Base-by-base conservation (phyloP, 495 filamentous ascomycete genomes). In the Annulohypoxylon nitens region DNA sequence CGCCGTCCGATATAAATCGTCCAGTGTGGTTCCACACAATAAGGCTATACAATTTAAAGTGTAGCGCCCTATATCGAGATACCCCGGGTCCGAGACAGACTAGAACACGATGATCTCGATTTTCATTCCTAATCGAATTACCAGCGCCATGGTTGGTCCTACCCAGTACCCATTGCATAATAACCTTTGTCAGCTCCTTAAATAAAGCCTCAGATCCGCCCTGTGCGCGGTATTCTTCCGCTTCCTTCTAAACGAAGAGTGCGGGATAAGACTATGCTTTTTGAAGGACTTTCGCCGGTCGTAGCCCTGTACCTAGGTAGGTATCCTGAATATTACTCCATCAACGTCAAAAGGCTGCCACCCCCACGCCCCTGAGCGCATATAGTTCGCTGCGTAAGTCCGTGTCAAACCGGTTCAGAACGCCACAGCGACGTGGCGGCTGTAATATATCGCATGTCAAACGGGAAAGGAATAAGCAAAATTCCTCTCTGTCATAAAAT, bases 351-450 rank as follows among this genome's bases (percentile, higher is more conserved):
- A 60, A 43, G 34, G 23, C n/a, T 16, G 25, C 25, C 8, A 34
- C 53, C 53, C 53, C 53, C 53, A 57, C 53, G 53, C 30, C 14
- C 11, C 25, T 54, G 33, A 57, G 14, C 16, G 20, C 26, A 16
- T 33, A 51, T 34, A 55, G 16, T 47, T 67, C 63, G 67, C 61
- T 63, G 10, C 23, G 37, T 57, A 34, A 41, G 34, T 23, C 61
- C 62, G 50, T 62, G 41, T 25, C 51, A 43, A 66, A 50, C 61
- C 66, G 58, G 58, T 43, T 36, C 51, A 18, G 7, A 45, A 63
- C 71, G 71, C 71, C 71, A 63, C 66, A 48, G 34, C 50, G 45
- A 61, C 53, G 64, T 75, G 60, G 63, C 59, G 23, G 67, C 36
- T 53, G 34, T 53, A 20, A 12, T 64, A 33, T 59, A 33, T 59